Evolutionary conservation across 164 flowering plant species (phyloP).

Genomic region (Vitis cinerea): DNA sequence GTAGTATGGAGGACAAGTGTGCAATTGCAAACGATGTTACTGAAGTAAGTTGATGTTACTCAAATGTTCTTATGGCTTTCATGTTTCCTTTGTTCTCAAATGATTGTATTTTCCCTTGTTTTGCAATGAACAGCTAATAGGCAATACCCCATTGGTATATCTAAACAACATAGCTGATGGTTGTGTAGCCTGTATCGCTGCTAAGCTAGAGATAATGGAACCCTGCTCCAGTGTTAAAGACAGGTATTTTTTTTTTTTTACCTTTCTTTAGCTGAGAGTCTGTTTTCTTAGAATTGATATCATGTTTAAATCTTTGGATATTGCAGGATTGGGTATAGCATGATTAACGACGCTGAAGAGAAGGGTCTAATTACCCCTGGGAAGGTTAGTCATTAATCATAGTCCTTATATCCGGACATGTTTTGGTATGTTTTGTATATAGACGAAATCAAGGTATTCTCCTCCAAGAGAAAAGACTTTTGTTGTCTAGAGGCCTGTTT

Average conservation of each 20-base stretch:
- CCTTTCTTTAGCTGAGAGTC: too few species aligned
- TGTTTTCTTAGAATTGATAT: too few species aligned
- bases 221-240: slow-evolving; percentile 50
- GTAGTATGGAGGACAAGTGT: slow-evolving; percentile 20
- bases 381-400: slow-evolving; percentile 18
- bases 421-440: too few species aligned
- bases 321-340: slow-evolving; percentile 31
- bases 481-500: too few species aligned
- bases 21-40: slow-evolving; percentile 29
- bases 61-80: background rate
- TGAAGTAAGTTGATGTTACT: slow-evolving; percentile 15
- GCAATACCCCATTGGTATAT: slow-evolving; percentile 47
- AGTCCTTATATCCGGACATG: background rate
- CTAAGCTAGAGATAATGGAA: slow-evolving; percentile 44
- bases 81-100: background rate
- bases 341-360: slow-evolving; percentile 43
- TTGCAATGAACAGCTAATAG: slow-evolving; percentile 29
- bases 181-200: slow-evolving; percentile 43
- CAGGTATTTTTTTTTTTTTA: slow-evolving; percentile 12
- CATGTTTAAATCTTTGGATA: too few species aligned
- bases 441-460: too few species aligned
- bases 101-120: background rate
- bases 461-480: too few species aligned
- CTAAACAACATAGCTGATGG: slow-evolving; percentile 45
- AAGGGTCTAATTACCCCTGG: slow-evolving; percentile 39